Conservation (phyloP, 192 early-diverging fungal species). For the Entomortierella parvispora region DNA sequence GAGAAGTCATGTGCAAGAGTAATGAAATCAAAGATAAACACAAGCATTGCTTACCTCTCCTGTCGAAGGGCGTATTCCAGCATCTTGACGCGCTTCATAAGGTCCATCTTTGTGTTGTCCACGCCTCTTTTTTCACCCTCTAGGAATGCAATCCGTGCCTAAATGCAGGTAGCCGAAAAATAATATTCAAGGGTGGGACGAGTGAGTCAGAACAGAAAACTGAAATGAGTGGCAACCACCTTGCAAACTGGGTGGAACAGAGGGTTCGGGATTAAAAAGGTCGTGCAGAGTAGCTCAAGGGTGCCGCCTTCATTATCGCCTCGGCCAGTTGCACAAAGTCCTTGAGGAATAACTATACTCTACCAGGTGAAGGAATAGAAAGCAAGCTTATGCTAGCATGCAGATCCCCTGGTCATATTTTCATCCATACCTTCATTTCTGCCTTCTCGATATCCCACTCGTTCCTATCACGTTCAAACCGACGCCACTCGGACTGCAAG, state of each 20-base stretch:
- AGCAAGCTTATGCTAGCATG: no score
- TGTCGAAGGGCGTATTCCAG: conserved; percentile 83
- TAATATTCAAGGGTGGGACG: not conserved
- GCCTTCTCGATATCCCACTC: conserved; percentile 88
- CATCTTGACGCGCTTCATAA: conserved; percentile 86
- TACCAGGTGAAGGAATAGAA: no score
- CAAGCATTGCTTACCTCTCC: conserved; percentile 66
- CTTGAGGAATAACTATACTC: no score
- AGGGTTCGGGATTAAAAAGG: no score
- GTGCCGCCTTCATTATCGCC: no score
- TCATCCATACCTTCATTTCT: conserved; percentile 78
- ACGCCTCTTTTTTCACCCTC: conserved; percentile 80
- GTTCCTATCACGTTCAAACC: conserved; percentile 84
- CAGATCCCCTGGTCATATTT: no score
- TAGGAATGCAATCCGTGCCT: conserved; percentile 83
- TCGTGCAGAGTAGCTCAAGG: no score
- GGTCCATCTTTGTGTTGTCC: conserved; percentile 77
- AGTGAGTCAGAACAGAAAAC: not conserved
- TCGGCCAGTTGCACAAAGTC: no score
- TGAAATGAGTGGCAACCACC: not conserved
- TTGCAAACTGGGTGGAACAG: not conserved
- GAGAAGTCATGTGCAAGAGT: not conserved
- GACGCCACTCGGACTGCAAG: conserved; percentile 84
- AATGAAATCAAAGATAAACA: not conserved
- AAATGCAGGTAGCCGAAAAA: not conserved